Conservation (phyloP, 2,329 filamentous ascomycete genomes). For the Fusarium sp. region DNA sequence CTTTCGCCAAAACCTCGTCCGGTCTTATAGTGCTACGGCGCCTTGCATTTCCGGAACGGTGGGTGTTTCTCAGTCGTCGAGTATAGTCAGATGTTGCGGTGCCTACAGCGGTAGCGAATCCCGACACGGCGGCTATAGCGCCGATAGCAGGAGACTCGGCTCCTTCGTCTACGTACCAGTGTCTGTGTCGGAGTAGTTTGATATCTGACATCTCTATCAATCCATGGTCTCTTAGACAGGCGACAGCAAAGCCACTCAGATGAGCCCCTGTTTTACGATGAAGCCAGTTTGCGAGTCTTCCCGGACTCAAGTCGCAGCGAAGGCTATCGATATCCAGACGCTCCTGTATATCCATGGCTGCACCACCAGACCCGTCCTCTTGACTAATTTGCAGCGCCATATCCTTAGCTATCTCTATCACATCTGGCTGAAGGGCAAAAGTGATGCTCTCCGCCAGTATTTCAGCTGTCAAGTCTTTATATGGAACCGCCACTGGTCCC, state of each 20-base stretch:
- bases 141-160: slow-evolving; percentile 74
- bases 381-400: slow-evolving; percentile 65
- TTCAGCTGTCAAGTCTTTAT: slow-evolving; percentile 68
- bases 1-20: background rate
- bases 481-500: slow-evolving; percentile 68
- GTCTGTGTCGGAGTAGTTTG: slow-evolving; percentile 60
- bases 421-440: slow-evolving; percentile 64
- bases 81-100: slow-evolving; percentile 41
- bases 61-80: slow-evolving; percentile 25
- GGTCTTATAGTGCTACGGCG: background rate
- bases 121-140: slow-evolving; percentile 72
- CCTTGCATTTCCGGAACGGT: background rate
- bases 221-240: slow-evolving; percentile 66
- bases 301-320: slow-evolving; percentile 69
- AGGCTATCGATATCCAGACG: slow-evolving; percentile 66
- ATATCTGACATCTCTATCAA: slow-evolving; percentile 68
- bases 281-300: slow-evolving; percentile 70
- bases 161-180: slow-evolving; percentile 74
- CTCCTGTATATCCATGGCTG: slow-evolving; percentile 66
- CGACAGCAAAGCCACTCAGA: slow-evolving; percentile 71
- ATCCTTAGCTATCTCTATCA: slow-evolving; percentile 52
- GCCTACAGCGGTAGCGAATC: slow-evolving; percentile 71
- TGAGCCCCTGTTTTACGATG: slow-evolving; percentile 66
- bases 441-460: slow-evolving; percentile 66
- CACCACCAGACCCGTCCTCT: slow-evolving; percentile 66